Evolutionary conservation across 768 basidiomycete species (phyloP).

Genomic region (Neoboletus brunneissimus): DNA sequence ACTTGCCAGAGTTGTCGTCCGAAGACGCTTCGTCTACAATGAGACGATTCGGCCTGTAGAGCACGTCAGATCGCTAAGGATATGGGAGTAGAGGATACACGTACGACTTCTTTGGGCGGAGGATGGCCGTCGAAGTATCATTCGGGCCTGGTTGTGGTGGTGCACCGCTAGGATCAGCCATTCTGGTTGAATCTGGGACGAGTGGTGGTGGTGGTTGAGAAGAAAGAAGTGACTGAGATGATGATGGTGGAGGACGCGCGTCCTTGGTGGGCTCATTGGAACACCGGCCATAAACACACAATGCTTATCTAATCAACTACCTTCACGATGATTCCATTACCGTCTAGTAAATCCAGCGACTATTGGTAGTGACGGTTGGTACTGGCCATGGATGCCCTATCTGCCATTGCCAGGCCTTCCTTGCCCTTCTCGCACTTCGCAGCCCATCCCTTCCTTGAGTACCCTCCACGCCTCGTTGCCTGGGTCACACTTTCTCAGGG

Average conservation of each 20-base stretch:
- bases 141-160: constrained; percentile 81
- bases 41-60: constrained; percentile 85
- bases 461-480: constrained; percentile 45
- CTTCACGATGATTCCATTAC: constrained; percentile 14
- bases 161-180: constrained; percentile 84
- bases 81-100: constrained; percentile 33
- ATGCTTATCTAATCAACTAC: constrained; percentile 15
- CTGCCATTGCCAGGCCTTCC: neutral
- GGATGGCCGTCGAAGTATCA: constrained; percentile 91
- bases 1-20: constrained; percentile 93
- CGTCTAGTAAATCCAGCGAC: neutral
- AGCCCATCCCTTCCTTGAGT: constrained; percentile 20
- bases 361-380: too few species aligned
- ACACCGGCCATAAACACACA: constrained; percentile 12
- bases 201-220: constrained; percentile 10
- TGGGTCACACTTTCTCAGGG: constrained; percentile 60
- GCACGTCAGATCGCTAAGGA: constrained; percentile 16
- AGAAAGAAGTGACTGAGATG: constrained; percentile 8
- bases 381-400: neutral
- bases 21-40: constrained; percentile 92
- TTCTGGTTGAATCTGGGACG: constrained; percentile 18
- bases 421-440: constrained; percentile 19
- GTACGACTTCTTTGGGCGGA: constrained; percentile 97
- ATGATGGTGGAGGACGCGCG: constrained; percentile 30
- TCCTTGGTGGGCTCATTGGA: constrained; percentile 10